These are phyloP conservation scores for Aciculoconidium aculeatum DNA, from an alignment of 805 yeast species.

Conservation along the genomic window DNA sequence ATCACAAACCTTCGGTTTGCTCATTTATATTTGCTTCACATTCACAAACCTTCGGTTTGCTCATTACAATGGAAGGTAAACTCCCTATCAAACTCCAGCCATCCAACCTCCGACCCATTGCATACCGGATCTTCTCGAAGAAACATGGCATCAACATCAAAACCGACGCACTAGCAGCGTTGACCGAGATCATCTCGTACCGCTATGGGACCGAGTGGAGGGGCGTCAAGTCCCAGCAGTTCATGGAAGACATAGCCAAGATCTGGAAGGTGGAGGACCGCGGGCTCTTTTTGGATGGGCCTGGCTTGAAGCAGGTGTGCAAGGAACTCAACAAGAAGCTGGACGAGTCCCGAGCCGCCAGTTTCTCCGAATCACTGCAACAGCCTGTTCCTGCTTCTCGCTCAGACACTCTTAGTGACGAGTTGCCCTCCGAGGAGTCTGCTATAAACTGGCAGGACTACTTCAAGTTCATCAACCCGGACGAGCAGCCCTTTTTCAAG, in stretches of 20 bases:
- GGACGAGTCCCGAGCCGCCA: conserved; percentile 1
- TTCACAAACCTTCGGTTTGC: no score
- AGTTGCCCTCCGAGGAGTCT: conserved; percentile 10
- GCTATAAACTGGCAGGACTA: conserved; percentile 65
- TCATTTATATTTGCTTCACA: no score
- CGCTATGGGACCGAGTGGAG: conserved; percentile 87
- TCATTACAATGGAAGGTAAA: conserved; percentile 6
- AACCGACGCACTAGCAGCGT: conserved; percentile 68
- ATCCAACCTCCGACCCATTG: conserved; percentile 81
- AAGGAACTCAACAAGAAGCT: conserved; percentile 39
- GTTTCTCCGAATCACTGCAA: no score
- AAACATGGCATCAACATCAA: conserved; percentile 89
- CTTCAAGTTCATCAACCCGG: conserved; percentile 59
- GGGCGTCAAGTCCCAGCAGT: conserved; percentile 51
- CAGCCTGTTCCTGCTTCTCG: conserved; percentile 14
- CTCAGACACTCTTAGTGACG: conserved; percentile 17
- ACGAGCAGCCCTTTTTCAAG: conserved; percentile 55
- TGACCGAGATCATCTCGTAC: conserved; percentile 72
- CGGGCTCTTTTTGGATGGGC: conserved; percentile 80
- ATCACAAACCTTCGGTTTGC: no score
- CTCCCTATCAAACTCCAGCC: conserved; percentile 78
- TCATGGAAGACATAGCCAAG: conserved; percentile 72
- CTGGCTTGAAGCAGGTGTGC: conserved; percentile 57
- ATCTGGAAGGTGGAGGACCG: conserved; percentile 87
- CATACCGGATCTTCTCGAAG: conserved; percentile 83